These are phyloP conservation scores for Dactylellina sp. DNA, from an alignment of 2,329 filamentous ascomycete genomes.

Conservation along the genomic window DNA sequence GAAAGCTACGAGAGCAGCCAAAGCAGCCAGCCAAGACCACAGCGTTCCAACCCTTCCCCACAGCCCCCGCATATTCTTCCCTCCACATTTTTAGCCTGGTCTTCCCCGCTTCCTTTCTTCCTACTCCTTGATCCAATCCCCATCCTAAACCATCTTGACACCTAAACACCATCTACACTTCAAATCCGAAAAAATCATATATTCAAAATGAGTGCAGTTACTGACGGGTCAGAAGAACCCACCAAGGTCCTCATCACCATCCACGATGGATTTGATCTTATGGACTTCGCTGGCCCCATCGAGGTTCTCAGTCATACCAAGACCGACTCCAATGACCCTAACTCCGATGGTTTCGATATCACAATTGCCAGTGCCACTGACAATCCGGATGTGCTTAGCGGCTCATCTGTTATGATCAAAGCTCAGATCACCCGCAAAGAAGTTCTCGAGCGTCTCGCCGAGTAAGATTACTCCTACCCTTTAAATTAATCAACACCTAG, in stretches of 20 bases:
- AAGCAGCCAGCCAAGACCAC: conserved; percentile 6
- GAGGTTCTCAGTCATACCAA: conserved; percentile 70
- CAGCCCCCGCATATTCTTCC: conserved; percentile 47
- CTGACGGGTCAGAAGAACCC: conserved; percentile 36
- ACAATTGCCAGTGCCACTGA: conserved; percentile 67
- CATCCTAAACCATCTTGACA: conserved; percentile 4
- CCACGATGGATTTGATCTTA: conserved; percentile 70
- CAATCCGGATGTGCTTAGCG: conserved; percentile 65
- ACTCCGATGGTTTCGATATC: conserved; percentile 68
- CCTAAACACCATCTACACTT: conserved; percentile 5
- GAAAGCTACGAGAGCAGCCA: conserved; percentile 47
- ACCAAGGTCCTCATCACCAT: conserved; percentile 73
- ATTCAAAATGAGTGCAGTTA: conserved; percentile 58
- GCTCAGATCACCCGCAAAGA: conserved; percentile 83
- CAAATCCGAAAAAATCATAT: conserved; percentile 57
- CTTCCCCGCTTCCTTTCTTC: conserved; percentile 48
- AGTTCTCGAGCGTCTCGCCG: conserved; percentile 72
- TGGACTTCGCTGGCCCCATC: conserved; percentile 71
- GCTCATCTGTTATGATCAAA: conserved; percentile 76
- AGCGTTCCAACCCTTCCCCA: conserved; percentile 31
- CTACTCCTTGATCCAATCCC: conserved; percentile 18
- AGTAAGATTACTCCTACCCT: conserved; percentile 62
- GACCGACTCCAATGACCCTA: conserved; percentile 69
- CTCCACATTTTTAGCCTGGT: conserved; percentile 48
- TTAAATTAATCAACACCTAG: neutral